Conservation (phyloP, 768 basidiomycete genomes). For the Amanita subjunquillea region DNA sequence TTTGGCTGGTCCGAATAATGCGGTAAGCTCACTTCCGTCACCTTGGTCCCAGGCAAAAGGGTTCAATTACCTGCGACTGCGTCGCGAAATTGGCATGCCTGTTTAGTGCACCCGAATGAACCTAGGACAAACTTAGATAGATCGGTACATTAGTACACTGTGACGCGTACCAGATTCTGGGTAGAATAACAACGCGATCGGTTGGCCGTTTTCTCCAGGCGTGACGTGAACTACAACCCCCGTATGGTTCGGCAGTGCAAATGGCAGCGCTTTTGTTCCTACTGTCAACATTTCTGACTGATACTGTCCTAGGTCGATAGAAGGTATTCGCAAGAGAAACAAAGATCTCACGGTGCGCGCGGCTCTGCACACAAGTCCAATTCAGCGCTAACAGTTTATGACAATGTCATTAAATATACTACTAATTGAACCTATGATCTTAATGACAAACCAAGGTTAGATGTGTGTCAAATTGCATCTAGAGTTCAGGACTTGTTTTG, state of each 20-base stretch:
- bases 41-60: background rate
- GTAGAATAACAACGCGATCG: constrained; percentile 73
- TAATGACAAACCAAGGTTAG: background rate
- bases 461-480: background rate
- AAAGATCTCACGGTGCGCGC: background rate
- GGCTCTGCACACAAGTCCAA: no score
- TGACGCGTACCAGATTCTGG: constrained; percentile 45
- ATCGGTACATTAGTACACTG: background rate
- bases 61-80: constrained; percentile 47
- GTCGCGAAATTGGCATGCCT: constrained; percentile 78
- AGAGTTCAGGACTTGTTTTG: constrained; percentile 22
- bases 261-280: constrained; percentile 52
- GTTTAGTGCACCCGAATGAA: constrained; percentile 69
- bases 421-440: background rate
- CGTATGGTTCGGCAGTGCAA: constrained; percentile 56
- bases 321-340: background rate
- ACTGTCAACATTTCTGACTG: constrained; percentile 15
- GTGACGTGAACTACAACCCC: constrained; percentile 51
- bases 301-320: background rate
- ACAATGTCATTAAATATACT: background rate
- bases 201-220: constrained; percentile 45
- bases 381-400: no score
- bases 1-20: constrained; percentile 31
- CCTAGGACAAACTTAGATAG: constrained; percentile 25
- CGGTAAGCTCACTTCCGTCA: background rate